Conservation (phyloP, 805 yeast genomes). For the Blastobotrys mokoenaii region DNA sequence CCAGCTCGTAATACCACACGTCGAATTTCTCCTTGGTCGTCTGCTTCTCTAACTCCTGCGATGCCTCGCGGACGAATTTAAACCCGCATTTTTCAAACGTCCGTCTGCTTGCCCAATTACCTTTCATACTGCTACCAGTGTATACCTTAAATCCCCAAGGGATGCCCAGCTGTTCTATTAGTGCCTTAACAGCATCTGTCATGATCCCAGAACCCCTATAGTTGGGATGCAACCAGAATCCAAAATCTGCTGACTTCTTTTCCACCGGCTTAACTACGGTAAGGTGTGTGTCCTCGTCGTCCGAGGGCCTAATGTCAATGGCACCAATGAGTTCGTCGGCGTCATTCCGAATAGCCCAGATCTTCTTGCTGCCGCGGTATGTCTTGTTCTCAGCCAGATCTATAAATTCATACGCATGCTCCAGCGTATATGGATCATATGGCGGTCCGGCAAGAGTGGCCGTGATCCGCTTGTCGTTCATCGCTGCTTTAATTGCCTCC, state of each 20-base stretch:
- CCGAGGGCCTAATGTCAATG: constrained; percentile 8
- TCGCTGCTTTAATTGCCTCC: constrained; percentile 5
- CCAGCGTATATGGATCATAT: constrained; percentile 5
- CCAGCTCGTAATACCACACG: too few relatives aligned
- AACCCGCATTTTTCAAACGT: constrained; percentile 17
- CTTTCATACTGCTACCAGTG: constrained; percentile 10
- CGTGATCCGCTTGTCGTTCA: constrained; percentile 11
- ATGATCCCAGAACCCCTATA: constrained; percentile 15
- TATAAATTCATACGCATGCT: constrained; percentile 11
- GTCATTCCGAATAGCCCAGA: constrained; percentile 13
- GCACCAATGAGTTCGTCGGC: constrained; percentile 9
- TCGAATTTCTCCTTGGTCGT: too few relatives aligned
- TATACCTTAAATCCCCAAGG: constrained; percentile 5
- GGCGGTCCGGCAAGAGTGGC: constrained; percentile 11
- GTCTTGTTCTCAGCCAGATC: not conserved
- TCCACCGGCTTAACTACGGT: not conserved
- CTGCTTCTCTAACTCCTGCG: not conserved
- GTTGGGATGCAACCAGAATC: constrained; percentile 16
- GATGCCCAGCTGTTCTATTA: constrained; percentile 9
- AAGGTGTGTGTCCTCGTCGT: not conserved
- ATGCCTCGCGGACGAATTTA: constrained; percentile 4
- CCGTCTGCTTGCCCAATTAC: constrained; percentile 13
- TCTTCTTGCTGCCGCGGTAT: not conserved
- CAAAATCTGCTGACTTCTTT: constrained; percentile 6
- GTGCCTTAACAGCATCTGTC: constrained; percentile 7